Percentiles rank a stretch among this genome's conserved stretches.
These are phyloP conservation scores for Pulveroboletus sp. DNA, from an alignment of 768 basidiomycete genomes.

Conservation along the genomic window DNA sequence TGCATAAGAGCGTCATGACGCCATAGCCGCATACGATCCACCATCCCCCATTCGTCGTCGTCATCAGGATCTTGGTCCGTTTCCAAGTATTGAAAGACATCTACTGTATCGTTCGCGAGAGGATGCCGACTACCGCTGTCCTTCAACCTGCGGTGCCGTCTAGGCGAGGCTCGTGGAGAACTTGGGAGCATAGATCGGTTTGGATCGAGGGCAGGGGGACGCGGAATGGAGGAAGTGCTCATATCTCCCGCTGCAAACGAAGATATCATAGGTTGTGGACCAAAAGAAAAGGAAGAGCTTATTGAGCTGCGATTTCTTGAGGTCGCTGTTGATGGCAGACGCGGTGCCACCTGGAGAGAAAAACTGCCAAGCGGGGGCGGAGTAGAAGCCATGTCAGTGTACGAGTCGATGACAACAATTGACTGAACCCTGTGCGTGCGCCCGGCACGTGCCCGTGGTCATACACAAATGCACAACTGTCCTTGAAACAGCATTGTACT, in stretches of 20 bases:
- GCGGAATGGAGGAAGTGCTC: conserved; percentile 52
- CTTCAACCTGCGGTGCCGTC: conserved; percentile 50
- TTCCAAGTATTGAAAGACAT: conserved; percentile 67
- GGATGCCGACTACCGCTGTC: conserved; percentile 58
- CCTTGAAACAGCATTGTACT: too few species aligned
- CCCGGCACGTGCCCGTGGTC: conserved; percentile 11
- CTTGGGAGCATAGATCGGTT: conserved; percentile 72
- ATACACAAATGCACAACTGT: too few species aligned
- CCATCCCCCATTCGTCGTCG: conserved; percentile 75
- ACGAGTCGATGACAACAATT: neutral
- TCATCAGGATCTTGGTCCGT: conserved; percentile 58
- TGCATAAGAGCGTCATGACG: conserved; percentile 98
- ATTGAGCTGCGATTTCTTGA: conserved; percentile 64
- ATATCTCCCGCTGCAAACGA: conserved; percentile 64
- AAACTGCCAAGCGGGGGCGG: conserved; percentile 46
- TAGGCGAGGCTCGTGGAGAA: conserved; percentile 70
- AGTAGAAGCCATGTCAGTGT: conserved; percentile 35
- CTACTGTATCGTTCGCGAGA: conserved; percentile 69
- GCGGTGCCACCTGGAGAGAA: conserved; percentile 44
- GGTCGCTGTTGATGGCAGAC: conserved; percentile 48
- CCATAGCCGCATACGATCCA: conserved; percentile 96
- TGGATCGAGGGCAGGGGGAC: conserved; percentile 66
- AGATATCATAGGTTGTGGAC: conserved; percentile 69
- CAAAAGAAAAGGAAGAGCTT: conserved; percentile 79
- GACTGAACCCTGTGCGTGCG: neutral